Evolutionary conservation across 2,329 filamentous ascomycete genomes (phyloP), one percentile per base, ranked within the genome.

Genomic region (Xylaria hypoxylon): DNA sequence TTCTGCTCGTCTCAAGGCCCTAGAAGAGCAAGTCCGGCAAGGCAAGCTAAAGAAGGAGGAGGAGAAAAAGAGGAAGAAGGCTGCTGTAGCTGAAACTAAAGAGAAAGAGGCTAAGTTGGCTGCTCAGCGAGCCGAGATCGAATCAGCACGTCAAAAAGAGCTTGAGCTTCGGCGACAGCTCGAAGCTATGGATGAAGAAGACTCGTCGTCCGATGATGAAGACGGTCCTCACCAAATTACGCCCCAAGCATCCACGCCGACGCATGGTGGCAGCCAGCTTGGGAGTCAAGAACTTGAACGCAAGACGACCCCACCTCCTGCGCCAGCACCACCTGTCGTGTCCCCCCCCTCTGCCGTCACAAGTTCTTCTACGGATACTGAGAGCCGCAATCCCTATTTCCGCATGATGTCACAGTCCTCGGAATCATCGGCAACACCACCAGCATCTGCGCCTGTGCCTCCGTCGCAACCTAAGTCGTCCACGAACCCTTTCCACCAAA

Each of bases 21-120:
- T 99, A 8, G 94, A 99, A 79, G 94, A 98, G 77, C 94, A 97
- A 79, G 94, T 98, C 59, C 90, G 90, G 69, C 92, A 94, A 77
- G 93, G 94, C 74, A 99, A 98, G 82, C 82, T 98, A 59, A 95
- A 93, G 84, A 98, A 97, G 80, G 92, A 96, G 72, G 96, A 99
- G 79, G 96, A 97, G 81, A 97, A 97, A 84, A 92, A 90, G 69
- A 91, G 88, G 73, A 96, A 94, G 83, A 94, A 97, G 82, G 95
- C 93, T 24, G 94, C 94, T 10, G 85, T 92, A 75, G 92, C 91
- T 56, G 93, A 96, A 72, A 89, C 94, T 7, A 95, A 93, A 79
- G 93, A 97, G 74, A 94, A 96, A 77, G 95, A 98, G 78, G 85
- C 89, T 59, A 91, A 92, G 77, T 84, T 97, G 70, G 92, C 92